Conservation (phyloP, 2,329 filamentous ascomycete species). For the Pyricularia grisea region DNA sequence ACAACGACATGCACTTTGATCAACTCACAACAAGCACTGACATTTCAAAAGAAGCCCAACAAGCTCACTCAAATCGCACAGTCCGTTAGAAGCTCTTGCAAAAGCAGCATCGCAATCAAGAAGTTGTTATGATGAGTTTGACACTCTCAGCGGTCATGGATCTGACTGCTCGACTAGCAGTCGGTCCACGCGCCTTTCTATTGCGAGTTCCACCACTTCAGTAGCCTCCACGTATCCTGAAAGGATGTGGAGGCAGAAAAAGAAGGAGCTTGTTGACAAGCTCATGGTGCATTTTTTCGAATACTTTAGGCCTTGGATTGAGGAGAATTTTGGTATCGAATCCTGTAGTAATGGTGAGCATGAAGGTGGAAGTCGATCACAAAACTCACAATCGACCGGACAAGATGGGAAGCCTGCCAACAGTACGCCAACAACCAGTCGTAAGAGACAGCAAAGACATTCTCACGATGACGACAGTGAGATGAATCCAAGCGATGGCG, state of each 20-base stretch:
- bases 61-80: neutral
- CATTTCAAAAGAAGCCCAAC: neutral
- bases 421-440: neutral
- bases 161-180: neutral
- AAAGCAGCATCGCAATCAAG: neutral
- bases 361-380: neutral
- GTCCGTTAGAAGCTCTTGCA: neutral
- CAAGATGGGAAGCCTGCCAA: neutral
- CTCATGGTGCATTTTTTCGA: conserved; percentile 14
- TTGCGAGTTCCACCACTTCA: neutral
- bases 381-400: neutral
- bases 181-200: neutral
- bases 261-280: conserved; percentile 15
- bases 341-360: conserved; percentile 4
- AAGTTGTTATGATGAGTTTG: neutral
- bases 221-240: neutral
- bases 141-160: neutral
- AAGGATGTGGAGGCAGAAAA: conserved; percentile 7
- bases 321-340: conserved; percentile 6
- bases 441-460: neutral
- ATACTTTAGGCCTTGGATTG: conserved; percentile 14
- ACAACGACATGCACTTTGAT: neutral
- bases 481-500: neutral
- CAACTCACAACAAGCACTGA: neutral
- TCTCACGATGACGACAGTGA: neutral